Evolutionary conservation across 805 yeast species (phyloP), one percentile per base, ranked within the genome.

Genomic region (Metschnikowia bowlesiae): DNA sequence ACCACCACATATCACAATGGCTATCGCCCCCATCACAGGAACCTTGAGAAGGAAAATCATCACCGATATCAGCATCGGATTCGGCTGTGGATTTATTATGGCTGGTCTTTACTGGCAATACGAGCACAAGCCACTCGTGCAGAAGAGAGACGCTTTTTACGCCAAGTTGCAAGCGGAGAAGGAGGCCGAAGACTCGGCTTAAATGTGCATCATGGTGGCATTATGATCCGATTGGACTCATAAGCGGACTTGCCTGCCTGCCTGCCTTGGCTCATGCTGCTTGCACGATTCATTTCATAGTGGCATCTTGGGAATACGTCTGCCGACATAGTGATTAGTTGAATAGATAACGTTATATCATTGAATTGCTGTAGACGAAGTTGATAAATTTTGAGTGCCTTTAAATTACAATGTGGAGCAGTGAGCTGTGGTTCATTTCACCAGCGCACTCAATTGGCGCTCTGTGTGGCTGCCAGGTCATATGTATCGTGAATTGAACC

Each of bases 21-120:
- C 90, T 69, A 78, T 88, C 66, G 87, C 92, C 66, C 94, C 95
- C 63, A 89, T 91, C 64, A 81, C 84, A 48, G 97, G 97, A 60
- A 75, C 85, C 55, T 79, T 91, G 60, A 88, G 82, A 75, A 87
- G 82, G 78, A 87, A 84, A 74, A 81, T 88, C 70, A 77, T 84
- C 66, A 81, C 86, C 60, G 97, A 91, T 64, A 82, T 91, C 68
- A 57, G 82, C 61, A 71, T 85, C 57, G 96, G 94, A 53, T 78
- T 82, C 71, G 79, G 62, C 49, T 62, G 65, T 56, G 92, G 92
- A 50, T 71, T 80, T 52, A 80, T 69, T 37, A 58, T 71, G 60
- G 79, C 83, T 64, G 90, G 85, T 54, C 74, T 78, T 57, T 80
- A 78, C 73, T 90, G 92, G 94, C 86, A 96, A 89, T 82, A 83